phyloP scores from a whole-genome alignment of 768 basidiomycete species.

The Phaffia tasmanica region DNA sequence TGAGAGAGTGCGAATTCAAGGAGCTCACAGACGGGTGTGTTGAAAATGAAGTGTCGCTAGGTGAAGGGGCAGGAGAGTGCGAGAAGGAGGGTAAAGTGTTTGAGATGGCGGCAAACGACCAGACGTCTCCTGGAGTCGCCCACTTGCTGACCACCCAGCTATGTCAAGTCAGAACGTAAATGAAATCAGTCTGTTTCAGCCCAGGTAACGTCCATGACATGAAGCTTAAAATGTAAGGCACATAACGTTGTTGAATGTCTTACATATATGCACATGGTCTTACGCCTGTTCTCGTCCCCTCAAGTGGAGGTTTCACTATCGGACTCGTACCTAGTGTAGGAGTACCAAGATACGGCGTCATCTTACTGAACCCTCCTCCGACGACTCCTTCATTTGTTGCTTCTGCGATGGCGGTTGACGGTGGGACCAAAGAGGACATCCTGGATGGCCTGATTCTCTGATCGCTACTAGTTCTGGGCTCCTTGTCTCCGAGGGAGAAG shows the following conservation, averaged over 20 bases:
- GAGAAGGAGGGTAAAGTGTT: neutral
- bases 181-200: constrained; percentile 9
- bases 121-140: constrained; percentile 16
- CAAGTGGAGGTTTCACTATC: constrained; percentile 10
- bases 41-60: neutral
- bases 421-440: no score
- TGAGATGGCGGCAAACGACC: constrained; percentile 18
- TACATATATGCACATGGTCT: constrained; percentile 18
- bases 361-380: neutral
- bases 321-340: constrained; percentile 15
- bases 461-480: no score
- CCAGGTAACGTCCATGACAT: no score
- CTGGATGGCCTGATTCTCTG: no score
- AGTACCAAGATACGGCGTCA: constrained; percentile 12
- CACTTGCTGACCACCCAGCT: constrained; percentile 23
- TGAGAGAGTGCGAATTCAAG: no score
- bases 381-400: neutral
- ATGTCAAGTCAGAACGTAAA: neutral
- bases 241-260: neutral
- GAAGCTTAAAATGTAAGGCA: neutral
- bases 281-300: neutral
- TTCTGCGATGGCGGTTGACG: neutral
- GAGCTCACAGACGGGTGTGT: no score
- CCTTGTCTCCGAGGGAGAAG: no score
- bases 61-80: constrained; percentile 14